Base-by-base conservation (phyloP, 148 eudicot species). In the Simmondsia chinensis region DNA sequence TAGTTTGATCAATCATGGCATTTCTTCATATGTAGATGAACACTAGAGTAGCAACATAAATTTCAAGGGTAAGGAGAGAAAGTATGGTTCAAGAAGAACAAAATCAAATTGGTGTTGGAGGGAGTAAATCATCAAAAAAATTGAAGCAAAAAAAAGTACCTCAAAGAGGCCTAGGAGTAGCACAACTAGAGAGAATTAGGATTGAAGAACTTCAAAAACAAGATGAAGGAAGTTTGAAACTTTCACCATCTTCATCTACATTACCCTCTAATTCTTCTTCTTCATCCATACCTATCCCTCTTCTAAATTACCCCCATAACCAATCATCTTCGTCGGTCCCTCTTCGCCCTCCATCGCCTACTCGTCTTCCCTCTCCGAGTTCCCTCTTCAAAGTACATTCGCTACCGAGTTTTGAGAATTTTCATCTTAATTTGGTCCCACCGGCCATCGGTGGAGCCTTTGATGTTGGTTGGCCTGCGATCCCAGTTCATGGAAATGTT, bases 101-200 rank as follows among this genome's bases (percentile, higher is more conserved):
- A n/a, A n/a, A n/a, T n/a, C n/a, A n/a, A n/a, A n/a, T n/a, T 36
- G 33, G 51, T 33, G 37, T 54, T 43, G 39, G 49, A 17, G 56
- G 45, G 23, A 51, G 43, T 53, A 60, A 60, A 65, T 74, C 76
- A 45, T 75, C 84, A 4, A 83, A 69, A 39, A 80, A 69, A 43
- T 41, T 44, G 33, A 83, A 80, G 66, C 82, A 61, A 44, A 81
- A 73, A 26, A 89, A 72, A 39, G 71, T 82, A 7, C 91, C 95
- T 12, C 95, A 82, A 54, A 84, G 97, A 60, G 97, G 97, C 21
- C 50, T 89, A 48, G 97, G 97, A 48, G 95, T 89, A 37, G 95
- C 97, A 21, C 93, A 89, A 47, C 87, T 89, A 33, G 95, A 89
- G 58, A 81, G 58, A 61, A 73, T 89, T 49, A 81, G 84, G 38